phyloP scores from a whole-genome alignment of 257 asterid species.

The Solanum pinnatisectum region DNA sequence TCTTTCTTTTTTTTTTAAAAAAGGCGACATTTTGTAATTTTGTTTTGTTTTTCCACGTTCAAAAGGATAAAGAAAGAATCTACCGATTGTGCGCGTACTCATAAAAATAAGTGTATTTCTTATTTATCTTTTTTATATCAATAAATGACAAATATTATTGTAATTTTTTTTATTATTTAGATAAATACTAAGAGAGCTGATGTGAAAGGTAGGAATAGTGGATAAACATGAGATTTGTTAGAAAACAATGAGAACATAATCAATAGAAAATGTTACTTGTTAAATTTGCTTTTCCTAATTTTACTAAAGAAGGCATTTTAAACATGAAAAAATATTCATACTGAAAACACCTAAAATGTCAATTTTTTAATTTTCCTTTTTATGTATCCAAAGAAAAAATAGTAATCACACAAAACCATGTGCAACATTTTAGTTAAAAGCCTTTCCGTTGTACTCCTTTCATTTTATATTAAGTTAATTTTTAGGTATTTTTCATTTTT shows the following conservation, averaged over 20 bases:
- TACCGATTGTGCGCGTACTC: fast-evolving
- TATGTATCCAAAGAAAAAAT: background rate
- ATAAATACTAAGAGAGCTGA: background rate
- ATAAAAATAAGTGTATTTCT: background rate
- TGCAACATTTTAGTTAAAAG: background rate
- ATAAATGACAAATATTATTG: background rate
- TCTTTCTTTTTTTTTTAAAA: background rate
- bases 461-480: no score
- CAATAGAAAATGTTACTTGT: background rate
- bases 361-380: background rate
- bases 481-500: no score
- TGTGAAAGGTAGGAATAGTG: background rate
- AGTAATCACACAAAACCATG: background rate
- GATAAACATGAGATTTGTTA: background rate
- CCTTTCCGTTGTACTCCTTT: background rate
- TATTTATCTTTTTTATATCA: background rate
- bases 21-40: background rate
- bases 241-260: background rate
- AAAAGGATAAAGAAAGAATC: background rate
- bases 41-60: background rate
- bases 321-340: background rate
- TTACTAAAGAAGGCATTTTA: background rate
- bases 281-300: background rate
- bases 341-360: background rate
- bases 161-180: background rate